Base-by-base conservation (phyloP, 1,139 yeast species). In the Nadsonia starkeyi-henricii region DNA sequence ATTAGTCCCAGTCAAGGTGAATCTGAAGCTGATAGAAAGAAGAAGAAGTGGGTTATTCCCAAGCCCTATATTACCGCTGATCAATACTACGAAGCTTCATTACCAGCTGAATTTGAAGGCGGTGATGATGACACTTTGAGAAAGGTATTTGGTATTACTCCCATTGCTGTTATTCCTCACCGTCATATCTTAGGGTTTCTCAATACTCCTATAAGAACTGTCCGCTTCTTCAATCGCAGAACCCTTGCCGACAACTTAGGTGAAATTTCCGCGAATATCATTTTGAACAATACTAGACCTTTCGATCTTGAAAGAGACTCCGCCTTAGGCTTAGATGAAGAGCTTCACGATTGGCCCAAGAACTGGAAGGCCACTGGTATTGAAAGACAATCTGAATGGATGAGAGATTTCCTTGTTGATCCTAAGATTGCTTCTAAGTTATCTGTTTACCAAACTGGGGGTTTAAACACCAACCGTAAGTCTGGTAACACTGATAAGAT, bases 321-420 rank as follows among this genome's bases (percentile, higher is more conserved):
- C 42, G 68, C 71, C 41, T 64, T 74, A 57, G 83, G 80, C 9
- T 64, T 66, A 41, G 78, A 71, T 43, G 98, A 93, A 62, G 97
- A 91, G 62, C 17, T 33, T 33, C 62, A 66, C 18, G 94, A 86
- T 56, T 93, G 99, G 99, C 96, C 97, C 20, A 69, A 70, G 53
- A 74, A 75, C 53, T 93, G 96, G 95, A 83, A 85, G 43, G 73
- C 77, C 54, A 74, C 71, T 54, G 95, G 95, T 18, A 62, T 67
- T 46, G 82, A 77, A 50, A 81, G 78, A 58, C 69, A 75, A 43
- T 82, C 94, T 52, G 97, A 89, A 62, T 91, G 98, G 98, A 80
- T 83, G 49, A 80, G 80, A 61, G 91, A 83, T 20, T 68, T 88
- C 50, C 71, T 64, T 17, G 77, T 77, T 23, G 97, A 91, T 61